Evolutionary conservation across 257 asterid species (phyloP).

Genomic region (Nicotiana sylvestris): DNA sequence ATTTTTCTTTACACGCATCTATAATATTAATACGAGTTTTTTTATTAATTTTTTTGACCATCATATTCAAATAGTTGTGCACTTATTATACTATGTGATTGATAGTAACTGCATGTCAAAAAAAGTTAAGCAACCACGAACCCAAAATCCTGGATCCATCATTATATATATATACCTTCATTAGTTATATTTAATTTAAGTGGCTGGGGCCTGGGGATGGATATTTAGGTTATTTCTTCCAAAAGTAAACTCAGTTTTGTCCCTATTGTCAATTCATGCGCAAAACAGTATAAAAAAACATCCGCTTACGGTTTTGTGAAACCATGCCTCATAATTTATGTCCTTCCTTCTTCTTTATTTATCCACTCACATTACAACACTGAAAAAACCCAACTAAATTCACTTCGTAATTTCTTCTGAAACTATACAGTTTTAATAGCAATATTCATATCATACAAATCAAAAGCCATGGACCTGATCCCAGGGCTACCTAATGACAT

Average conservation of each 20-base stretch:
- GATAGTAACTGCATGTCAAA: too few relatives aligned
- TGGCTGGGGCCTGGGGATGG: too few relatives aligned
- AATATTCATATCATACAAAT: neutral
- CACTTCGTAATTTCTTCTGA: neutral
- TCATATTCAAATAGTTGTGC: too few relatives aligned
- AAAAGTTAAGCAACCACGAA: too few relatives aligned
- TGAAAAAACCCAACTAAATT: neutral
- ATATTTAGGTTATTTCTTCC: neutral
- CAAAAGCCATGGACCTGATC: slow-evolving; percentile 6
- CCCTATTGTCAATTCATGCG: neutral
- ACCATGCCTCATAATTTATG: neutral
- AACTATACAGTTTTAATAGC: neutral
- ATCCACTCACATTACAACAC: neutral
- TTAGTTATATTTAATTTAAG: too few relatives aligned
- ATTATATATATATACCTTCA: too few relatives aligned
- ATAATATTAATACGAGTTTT: too few relatives aligned
- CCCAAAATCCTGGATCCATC: too few relatives aligned
- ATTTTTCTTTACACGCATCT: too few relatives aligned
- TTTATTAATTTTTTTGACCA: too few relatives aligned
- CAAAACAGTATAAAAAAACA: neutral
- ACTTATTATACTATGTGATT: too few relatives aligned
- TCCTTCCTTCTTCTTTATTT: neutral
- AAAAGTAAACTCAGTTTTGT: neutral
- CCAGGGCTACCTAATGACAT: slow-evolving; percentile 13
- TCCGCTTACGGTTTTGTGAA: neutral